These are phyloP conservation scores for Cinchona pubescens DNA, from an alignment of 257 asterid genomes.

Conservation along the genomic window DNA sequence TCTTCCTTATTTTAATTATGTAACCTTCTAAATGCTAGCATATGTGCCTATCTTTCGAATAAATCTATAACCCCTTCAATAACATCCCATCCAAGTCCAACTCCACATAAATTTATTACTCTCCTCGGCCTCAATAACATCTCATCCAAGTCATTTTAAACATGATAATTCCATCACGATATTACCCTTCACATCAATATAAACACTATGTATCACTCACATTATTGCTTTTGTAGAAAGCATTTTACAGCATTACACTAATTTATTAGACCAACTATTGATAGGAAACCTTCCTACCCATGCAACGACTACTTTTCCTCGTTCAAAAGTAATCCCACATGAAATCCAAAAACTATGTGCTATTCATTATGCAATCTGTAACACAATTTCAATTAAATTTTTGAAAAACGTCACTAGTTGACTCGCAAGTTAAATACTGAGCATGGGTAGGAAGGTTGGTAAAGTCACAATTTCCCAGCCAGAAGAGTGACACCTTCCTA, in stretches of 20 bases:
- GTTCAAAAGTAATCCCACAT: background rate
- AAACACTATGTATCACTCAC: background rate
- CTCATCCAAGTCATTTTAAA: background rate
- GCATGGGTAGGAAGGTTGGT: too few species aligned
- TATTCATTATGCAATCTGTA: background rate
- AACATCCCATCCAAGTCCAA: background rate
- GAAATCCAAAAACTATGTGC: background rate
- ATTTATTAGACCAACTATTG: background rate
- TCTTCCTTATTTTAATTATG: background rate
- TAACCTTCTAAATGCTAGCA: background rate
- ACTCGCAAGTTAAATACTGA: too few species aligned
- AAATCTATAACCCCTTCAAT: background rate
- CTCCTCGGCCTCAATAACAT: too few species aligned
- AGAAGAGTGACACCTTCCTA: constrained; percentile 16
- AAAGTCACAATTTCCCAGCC: background rate
- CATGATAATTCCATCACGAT: background rate
- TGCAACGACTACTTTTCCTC: constrained; percentile 7
- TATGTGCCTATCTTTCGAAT: background rate
- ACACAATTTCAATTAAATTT: background rate
- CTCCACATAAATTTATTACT: too few species aligned
- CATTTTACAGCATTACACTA: background rate
- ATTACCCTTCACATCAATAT: too few species aligned
- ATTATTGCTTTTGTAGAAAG: background rate
- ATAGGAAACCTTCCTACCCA: background rate
- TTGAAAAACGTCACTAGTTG: too few species aligned